Evolutionary conservation across 495 filamentous ascomycete species (phyloP).

Genomic region (Neurospora intermedia): DNA sequence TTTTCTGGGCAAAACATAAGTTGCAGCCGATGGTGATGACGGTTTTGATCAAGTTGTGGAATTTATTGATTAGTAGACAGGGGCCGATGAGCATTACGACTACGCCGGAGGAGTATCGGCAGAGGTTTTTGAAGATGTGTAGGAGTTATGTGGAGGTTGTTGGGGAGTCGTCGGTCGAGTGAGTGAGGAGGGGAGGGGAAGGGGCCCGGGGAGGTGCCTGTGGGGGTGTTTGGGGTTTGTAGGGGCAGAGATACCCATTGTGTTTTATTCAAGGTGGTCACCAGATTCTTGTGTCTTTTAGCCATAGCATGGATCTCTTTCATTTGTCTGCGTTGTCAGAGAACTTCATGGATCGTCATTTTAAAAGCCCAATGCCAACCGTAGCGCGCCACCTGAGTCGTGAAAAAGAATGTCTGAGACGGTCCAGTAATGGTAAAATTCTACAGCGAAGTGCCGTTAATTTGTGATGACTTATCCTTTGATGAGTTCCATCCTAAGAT

Average conservation of each 20-base stretch:
- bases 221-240: not conserved
- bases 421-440: no score
- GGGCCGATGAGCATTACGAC: slow-evolving; percentile 66
- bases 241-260: not conserved
- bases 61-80: slow-evolving; percentile 38
- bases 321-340: no score
- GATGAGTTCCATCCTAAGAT: no score
- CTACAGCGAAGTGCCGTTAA: no score
- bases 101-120: slow-evolving; percentile 51
- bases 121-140: slow-evolving; percentile 55
- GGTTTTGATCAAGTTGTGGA: slow-evolving; percentile 48
- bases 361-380: no score
- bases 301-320: no score
- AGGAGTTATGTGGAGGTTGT: slow-evolving; percentile 42
- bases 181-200: not conserved
- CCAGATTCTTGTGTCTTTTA: no score
- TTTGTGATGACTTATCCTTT: no score
- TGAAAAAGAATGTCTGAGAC: no score
- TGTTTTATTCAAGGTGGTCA: not conserved
- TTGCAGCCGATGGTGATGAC: slow-evolving; percentile 51
- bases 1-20: slow-evolving; percentile 64
- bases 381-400: no score
- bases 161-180: slow-evolving; percentile 6
- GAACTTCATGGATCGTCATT: no score
- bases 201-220: no score